These are phyloP conservation scores for Microbotryomycetes sp. DNA, from an alignment of 1,284 basidiomycete species.

Conservation along the genomic window DNA sequence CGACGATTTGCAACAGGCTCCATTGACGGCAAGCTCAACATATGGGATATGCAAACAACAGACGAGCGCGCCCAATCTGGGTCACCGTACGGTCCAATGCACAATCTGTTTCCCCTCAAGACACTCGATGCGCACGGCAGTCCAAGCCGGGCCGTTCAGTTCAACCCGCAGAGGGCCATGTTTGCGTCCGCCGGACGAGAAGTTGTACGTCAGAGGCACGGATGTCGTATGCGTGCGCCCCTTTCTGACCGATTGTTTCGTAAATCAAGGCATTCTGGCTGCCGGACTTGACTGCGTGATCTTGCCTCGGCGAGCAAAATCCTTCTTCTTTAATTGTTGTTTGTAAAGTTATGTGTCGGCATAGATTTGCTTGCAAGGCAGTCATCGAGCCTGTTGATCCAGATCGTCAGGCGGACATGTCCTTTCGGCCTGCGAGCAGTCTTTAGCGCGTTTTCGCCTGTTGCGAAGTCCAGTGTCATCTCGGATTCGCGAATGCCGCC, in stretches of 20 bases:
- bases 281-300: conserved; percentile 59
- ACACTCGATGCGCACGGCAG: conserved; percentile 63
- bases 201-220: conserved; percentile 53
- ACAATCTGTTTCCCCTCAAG: conserved; percentile 54
- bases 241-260: not conserved
- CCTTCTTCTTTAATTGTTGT: no score
- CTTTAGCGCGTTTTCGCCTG: no score
- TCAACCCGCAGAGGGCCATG: conserved; percentile 84
- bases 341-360: conserved; percentile 43
- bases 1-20: conserved; percentile 52
- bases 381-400: not conserved
- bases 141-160: conserved; percentile 71
- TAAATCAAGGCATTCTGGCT: conserved; percentile 66
- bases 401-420: not conserved
- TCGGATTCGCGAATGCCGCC: no score
- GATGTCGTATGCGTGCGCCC: not conserved
- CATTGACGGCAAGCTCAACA: conserved; percentile 64
- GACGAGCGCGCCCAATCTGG: conserved; percentile 9
- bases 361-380: not conserved
- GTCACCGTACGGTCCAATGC: conserved; percentile 30
- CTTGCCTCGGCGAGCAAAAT: no score
- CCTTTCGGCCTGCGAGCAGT: not conserved
- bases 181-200: conserved; percentile 76
- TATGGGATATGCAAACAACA: conserved; percentile 58
- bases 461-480: no score